phyloP scores from a whole-genome alignment of 768 basidiomycete genomes.

The Lanmaoa pseudosensibilis region DNA sequence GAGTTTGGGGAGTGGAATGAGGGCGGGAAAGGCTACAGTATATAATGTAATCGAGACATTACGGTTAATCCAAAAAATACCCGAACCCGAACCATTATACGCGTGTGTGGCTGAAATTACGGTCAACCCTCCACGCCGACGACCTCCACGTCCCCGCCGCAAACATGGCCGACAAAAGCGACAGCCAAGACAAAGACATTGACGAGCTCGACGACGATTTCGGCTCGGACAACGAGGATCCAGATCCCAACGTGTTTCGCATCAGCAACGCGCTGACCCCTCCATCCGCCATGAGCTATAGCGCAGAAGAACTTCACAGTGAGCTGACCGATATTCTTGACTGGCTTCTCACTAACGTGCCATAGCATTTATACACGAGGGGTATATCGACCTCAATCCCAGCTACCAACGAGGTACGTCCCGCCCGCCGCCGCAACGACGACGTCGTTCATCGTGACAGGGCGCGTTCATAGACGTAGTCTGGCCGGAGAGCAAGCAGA shows the following conservation, averaged over 20 bases:
- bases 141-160: not conserved
- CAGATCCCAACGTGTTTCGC: slow-evolving; percentile 42
- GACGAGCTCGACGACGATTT: slow-evolving; percentile 50
- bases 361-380: slow-evolving; percentile 65
- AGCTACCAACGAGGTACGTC: slow-evolving; percentile 67
- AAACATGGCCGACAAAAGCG: slow-evolving; percentile 20
- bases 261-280: slow-evolving; percentile 43
- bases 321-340: slow-evolving; percentile 13
- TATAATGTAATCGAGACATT: not conserved
- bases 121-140: not conserved
- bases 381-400: slow-evolving; percentile 67
- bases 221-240: slow-evolving; percentile 41
- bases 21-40: slow-evolving; percentile 4
- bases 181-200: slow-evolving; percentile 38
- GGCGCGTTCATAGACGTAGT: slow-evolving; percentile 56
- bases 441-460: slow-evolving; percentile 1
- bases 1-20: slow-evolving; percentile 38
- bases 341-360: not conserved
- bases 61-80: not conserved
- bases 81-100: not conserved
- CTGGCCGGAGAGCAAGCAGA: slow-evolving; percentile 71
- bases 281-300: slow-evolving; percentile 41
- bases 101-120: slow-evolving; percentile 20
- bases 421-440: not conserved
- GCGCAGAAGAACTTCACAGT: slow-evolving; percentile 51